A percentile compares a stretch with the other conserved stretches of the same genome.
Evolutionary conservation across 139 green algal genomes (phyloP).

Genomic region (Chlorella ohadii): DNA sequence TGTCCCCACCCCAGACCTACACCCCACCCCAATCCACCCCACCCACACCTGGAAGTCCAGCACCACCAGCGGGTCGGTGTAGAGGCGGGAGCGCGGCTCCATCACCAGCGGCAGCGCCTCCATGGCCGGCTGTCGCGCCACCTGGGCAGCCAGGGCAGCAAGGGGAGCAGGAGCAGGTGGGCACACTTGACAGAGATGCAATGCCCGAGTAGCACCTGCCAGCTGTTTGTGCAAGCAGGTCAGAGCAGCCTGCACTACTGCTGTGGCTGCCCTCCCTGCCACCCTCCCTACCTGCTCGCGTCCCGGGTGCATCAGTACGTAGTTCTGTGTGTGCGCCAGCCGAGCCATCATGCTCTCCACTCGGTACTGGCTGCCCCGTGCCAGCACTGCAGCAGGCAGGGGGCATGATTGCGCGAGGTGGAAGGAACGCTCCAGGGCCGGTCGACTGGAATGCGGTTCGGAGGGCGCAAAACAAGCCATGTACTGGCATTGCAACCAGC

Average conservation of each 20-base stretch:
- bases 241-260: no score
- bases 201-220: no score
- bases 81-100: constrained; percentile 91
- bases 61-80: constrained; percentile 88
- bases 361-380: constrained; percentile 91
- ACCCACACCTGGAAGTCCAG: constrained; percentile 93
- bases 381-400: constrained; percentile 50
- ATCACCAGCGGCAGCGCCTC: constrained; percentile 96
- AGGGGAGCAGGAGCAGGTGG: no score
- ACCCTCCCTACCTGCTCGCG: not conserved
- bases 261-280: no score
- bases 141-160: not conserved
- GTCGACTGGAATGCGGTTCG: no score
- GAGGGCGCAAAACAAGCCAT: no score
- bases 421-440: no score
- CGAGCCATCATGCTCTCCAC: constrained; percentile 95
- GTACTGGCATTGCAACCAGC: no score
- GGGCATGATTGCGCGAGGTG: no score
- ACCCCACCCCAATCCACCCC: not conserved
- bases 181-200: no score
- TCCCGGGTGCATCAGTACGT: constrained; percentile 59
- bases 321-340: constrained; percentile 95
- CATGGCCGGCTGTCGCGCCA: constrained; percentile 85
- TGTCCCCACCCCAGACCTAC: not conserved
- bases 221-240: no score